Evolutionary conservation across 768 basidiomycete species (phyloP).

Genomic region (Boletus pseudo-olivaceus): DNA sequence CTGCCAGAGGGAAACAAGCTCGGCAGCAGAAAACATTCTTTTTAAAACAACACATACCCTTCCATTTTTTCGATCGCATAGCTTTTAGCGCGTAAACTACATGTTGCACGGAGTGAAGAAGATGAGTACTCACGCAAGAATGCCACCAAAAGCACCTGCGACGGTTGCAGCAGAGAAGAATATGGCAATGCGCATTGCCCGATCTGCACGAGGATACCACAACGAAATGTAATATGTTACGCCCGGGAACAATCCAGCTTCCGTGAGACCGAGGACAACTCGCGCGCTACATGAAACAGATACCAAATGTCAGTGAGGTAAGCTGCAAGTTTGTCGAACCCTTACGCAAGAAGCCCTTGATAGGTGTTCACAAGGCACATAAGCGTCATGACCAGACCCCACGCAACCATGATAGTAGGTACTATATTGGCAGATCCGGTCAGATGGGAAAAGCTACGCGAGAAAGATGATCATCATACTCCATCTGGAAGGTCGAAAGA

Average conservation of each 20-base stretch:
- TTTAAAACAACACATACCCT: slow-evolving; percentile 28
- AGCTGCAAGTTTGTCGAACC: neutral
- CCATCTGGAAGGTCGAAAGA: slow-evolving; percentile 36
- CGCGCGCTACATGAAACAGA: slow-evolving; percentile 28
- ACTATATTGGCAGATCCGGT: slow-evolving; percentile 30
- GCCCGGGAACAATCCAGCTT: slow-evolving; percentile 44
- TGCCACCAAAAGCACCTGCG: slow-evolving; percentile 50
- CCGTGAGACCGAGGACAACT: slow-evolving; percentile 45
- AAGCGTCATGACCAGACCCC: slow-evolving; percentile 39
- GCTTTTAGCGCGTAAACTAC: slow-evolving; percentile 18
- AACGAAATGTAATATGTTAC: slow-evolving; percentile 47
- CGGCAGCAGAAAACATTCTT: neutral
- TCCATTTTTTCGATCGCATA: slow-evolving; percentile 34
- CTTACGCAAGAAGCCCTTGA: slow-evolving; percentile 31
- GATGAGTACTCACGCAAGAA: slow-evolving; percentile 38
- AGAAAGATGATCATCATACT: slow-evolving; percentile 20
- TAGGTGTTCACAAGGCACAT: slow-evolving; percentile 38
- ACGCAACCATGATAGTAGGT: slow-evolving; percentile 37
- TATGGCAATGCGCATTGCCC: slow-evolving; percentile 54
- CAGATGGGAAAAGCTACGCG: neutral
- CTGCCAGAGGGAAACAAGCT: slow-evolving; percentile 8
- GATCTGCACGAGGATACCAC: slow-evolving; percentile 60
- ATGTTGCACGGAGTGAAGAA: neutral
- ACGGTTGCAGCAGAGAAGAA: slow-evolving; percentile 62
- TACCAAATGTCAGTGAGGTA: neutral